Percentiles rank a stretch among this genome's conserved stretches.
phyloP scores from a whole-genome alignment of 345 rosid genomes.

The Turritis glabra region DNA sequence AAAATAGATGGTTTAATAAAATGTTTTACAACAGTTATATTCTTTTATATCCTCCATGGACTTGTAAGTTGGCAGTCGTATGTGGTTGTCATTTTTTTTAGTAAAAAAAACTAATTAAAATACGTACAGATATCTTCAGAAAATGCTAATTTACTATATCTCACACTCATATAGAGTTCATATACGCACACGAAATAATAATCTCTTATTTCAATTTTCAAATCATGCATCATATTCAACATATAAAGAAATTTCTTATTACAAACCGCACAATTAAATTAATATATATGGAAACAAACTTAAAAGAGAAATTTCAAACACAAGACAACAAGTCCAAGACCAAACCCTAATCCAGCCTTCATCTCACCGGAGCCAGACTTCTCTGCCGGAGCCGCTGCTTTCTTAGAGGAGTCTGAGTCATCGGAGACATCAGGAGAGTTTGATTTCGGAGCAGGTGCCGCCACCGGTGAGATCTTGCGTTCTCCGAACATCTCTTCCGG shows the following conservation, averaged over 20 bases:
- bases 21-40: not conserved
- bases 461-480: conserved; percentile 40
- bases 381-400: conserved; percentile 34
- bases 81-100: not conserved
- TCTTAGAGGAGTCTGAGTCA: conserved; percentile 19
- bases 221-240: conserved; percentile 9
- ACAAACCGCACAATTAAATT: conserved; percentile 1
- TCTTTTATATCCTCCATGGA: not conserved
- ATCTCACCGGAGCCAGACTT: conserved; percentile 39
- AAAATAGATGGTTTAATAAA: no score
- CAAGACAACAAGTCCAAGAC: conserved; percentile 49
- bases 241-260: conserved; percentile 10
- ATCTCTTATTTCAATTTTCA: not conserved
- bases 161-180: not conserved
- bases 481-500: conserved; percentile 61
- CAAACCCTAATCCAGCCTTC: conserved; percentile 47
- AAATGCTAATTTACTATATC: not conserved
- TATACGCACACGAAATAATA: no score
- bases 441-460: conserved; percentile 46
- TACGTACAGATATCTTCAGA: not conserved
- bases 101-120: not conserved
- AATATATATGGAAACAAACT: not conserved
- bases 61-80: not conserved
- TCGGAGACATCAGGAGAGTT: conserved; percentile 15
- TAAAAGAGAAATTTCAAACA: conserved; percentile 56